Base-by-base conservation (phyloP, 352 stramenopile species). In the Phytophthora chlamydospora region DNA sequence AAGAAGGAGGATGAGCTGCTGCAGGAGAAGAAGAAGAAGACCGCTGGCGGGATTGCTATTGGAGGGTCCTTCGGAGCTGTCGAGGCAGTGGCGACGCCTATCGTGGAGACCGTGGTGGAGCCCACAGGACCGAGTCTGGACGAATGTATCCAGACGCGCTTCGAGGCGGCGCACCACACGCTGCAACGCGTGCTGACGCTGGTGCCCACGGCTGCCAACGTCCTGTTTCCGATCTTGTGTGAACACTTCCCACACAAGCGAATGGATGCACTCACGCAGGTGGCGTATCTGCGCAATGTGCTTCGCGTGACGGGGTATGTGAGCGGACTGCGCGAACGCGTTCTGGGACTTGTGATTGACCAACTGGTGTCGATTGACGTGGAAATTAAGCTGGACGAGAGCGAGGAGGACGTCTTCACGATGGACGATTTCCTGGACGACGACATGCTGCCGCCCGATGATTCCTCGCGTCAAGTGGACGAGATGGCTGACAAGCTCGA, bases 401-500 rank as follows among this genome's bases (percentile, higher is more conserved):
- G 83, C 21, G 87, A 95, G 48, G 83, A 92, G 58, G 86, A 95
- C 40, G 75, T 90, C 32, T 90, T 90, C 56, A 90, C 85, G 9
- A 88, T 90, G 78, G 81, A 91, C 32, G 83, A 91, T 56, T 92
- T 94, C 32, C 59, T 91, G 0, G 83, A 92, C 24, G 86, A 93
- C 46, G 85, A 93, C 32, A 61, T 95, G 51, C 47, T 93, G 19
- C 79, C 83, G 21, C 76, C 71, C 27, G 62, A 83, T 32, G 72
- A 77, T 38, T 40, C 67, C 6, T 62, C 58, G 33, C 60, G 60
- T 11, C 65, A 83, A 24, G 58, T 95, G 21, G 84, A 96, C 41
- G 83, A 90, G 44, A 94, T 95, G 79, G 85, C 87, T 0, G 83
- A 97, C 45, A 97, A 96, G 53, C 73, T 97, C 6, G 89, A 97